These are phyloP conservation scores for Monilinia polystroma DNA, from an alignment of 2,329 filamentous ascomycete genomes.

Conservation along the genomic window DNA sequence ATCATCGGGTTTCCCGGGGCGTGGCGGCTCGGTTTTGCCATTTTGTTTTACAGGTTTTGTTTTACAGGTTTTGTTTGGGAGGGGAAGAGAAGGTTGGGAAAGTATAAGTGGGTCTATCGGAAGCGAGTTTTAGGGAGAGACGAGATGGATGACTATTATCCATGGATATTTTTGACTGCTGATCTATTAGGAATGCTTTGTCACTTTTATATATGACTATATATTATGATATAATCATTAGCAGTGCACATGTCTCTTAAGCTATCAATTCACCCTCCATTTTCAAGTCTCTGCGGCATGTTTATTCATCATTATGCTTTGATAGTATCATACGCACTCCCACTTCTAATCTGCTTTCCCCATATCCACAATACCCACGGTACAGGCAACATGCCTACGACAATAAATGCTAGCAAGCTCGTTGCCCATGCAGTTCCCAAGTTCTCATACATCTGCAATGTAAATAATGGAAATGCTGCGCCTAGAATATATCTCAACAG, in stretches of 20 bases:
- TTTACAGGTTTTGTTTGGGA: neutral
- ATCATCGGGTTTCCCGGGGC: neutral
- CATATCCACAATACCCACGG: constrained; percentile 55
- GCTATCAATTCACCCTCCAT: neutral
- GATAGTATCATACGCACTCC: constrained; percentile 38
- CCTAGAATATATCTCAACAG: constrained; percentile 57
- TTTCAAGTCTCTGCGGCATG: no score
- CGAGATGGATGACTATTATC: neutral
- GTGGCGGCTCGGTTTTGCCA: neutral
- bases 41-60: neutral
- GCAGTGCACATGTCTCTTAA: constrained; percentile 44
- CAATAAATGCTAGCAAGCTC: constrained; percentile 45
- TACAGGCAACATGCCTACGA: constrained; percentile 49
- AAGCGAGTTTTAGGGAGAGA: neutral
- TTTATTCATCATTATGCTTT: neutral
- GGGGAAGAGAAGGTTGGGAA: neutral
- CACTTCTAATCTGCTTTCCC: constrained; percentile 38
- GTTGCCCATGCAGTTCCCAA: constrained; percentile 44
- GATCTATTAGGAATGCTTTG: neutral
- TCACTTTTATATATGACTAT: neutral
- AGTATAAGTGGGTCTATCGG: neutral
- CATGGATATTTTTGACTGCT: neutral
- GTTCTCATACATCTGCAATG: constrained; percentile 49
- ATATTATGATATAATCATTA: neutral
- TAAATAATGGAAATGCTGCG: constrained; percentile 60